Base-by-base conservation (phyloP, 1,284 basidiomycete species). In the Heterobasidion occidentale region DNA sequence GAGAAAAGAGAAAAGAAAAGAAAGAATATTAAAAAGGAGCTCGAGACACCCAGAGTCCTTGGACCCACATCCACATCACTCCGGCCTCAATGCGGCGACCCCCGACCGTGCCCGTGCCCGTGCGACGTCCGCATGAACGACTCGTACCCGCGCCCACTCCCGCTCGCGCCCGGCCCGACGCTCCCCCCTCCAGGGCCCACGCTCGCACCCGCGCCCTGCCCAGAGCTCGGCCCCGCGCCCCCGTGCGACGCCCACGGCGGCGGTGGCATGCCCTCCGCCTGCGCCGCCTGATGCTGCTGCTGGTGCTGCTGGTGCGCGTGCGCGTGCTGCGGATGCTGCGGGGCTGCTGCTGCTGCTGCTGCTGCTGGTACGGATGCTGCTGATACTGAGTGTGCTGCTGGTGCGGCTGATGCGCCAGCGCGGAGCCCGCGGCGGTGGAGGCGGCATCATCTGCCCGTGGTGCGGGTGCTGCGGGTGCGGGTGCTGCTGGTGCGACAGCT, bases 61-160 rank as follows among this genome's bases (percentile, higher is more conserved):
- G 27, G 27, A 27, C 27, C 27, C 27, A 27, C 3, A 27, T 11
- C 38, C 12, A 8, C 38, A 11, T 6, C 9, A 3, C 19, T 19
- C 27, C 2, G 3, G 3, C 19, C 53, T 68, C 63, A 73, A 52
- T 70, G 71, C 33, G 74, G 74, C n/a, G 75, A 75, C 4, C 69
- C 70, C 14, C 73, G 68, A 8, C 65, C 69, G 53, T 73, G 74
- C 56, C 71, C 73, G 9, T 71, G 67, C 8, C 73, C 68, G 56
- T 80, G 78, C 47, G 79, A 75, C n/a, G 46, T 17, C 54, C 83
- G 72, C 67, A 83, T 74, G 63, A 83, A 84, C 27, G 81, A 83
- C 62, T 81, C 80, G 51, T 80, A 79, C 58, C 80, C 77, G n/a
- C n/a, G 38, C n/a, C 38, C 38, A 4, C 38, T n/a, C 38, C 38